phyloP scores from a whole-genome alignment of 768 basidiomycete genomes.

The Dendrothele bispora region DNA sequence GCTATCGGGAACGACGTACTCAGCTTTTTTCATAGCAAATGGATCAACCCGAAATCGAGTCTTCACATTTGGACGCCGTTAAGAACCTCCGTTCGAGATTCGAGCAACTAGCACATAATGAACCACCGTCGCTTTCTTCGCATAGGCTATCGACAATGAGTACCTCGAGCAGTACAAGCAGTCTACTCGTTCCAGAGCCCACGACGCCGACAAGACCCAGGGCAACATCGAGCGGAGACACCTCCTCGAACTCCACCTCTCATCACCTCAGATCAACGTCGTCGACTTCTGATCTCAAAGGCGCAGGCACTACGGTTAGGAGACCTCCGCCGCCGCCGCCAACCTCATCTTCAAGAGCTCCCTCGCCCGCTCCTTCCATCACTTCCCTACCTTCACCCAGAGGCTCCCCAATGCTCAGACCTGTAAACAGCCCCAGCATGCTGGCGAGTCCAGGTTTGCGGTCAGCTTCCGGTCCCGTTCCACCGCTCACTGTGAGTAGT shows the following conservation, averaged over 20 bases:
- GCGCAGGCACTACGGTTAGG: constrained; percentile 32
- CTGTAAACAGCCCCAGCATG: constrained; percentile 40
- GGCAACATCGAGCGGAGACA: constrained; percentile 36
- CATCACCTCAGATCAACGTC: constrained; percentile 42
- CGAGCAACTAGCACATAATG: constrained; percentile 59
- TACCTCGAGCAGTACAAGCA: constrained; percentile 16
- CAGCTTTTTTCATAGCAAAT: background rate
- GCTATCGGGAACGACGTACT: background rate
- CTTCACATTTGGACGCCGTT: constrained; percentile 59
- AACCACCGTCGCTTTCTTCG: constrained; percentile 14
- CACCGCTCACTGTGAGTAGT: constrained; percentile 4
- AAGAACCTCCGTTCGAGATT: constrained; percentile 70
- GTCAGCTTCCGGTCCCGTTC: constrained; percentile 1
- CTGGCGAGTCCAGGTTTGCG: constrained; percentile 8
- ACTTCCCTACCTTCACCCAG: constrained; percentile 41
- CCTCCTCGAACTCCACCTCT: constrained; percentile 25
- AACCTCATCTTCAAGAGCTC: constrained; percentile 32
- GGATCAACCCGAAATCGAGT: constrained; percentile 43
- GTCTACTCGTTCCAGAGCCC: constrained; percentile 26
- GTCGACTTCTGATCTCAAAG: constrained; percentile 56
- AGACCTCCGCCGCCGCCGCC: constrained; percentile 64
- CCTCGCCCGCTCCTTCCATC: constrained; percentile 17
- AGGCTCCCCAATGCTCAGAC: constrained; percentile 52
- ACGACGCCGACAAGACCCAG: constrained; percentile 41
- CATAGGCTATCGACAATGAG: constrained; percentile 4